phyloP scores from a whole-genome alignment of 345 rosid species.

The Eucalyptus dawsonii region DNA sequence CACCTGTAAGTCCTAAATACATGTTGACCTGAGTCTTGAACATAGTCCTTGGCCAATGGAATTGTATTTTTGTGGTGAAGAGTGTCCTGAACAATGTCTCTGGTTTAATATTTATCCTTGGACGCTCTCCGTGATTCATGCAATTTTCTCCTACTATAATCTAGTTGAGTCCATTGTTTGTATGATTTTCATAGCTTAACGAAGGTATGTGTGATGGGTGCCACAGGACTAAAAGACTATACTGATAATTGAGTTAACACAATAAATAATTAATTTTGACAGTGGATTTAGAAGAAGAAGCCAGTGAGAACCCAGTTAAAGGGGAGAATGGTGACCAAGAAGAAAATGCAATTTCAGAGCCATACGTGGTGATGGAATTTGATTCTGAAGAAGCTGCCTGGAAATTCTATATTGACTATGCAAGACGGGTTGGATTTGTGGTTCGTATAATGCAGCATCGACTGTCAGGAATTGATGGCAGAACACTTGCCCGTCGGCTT shows the following conservation, averaged over 20 bases:
- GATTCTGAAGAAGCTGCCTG: slow-evolving; percentile 67
- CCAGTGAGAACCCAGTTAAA: slow-evolving; percentile 12
- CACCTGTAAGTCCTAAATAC: background rate
- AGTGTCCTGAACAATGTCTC: background rate
- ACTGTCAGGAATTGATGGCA: slow-evolving; percentile 61
- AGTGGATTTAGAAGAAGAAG: slow-evolving; percentile 39
- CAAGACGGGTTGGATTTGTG: slow-evolving; percentile 49
- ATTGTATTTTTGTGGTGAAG: background rate
- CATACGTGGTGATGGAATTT: slow-evolving; percentile 69
- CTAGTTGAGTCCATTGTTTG: background rate
- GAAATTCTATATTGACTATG: slow-evolving; percentile 52
- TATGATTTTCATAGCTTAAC: background rate
- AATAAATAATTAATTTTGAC: background rate
- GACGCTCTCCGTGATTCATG: background rate
- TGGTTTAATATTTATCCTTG: background rate
- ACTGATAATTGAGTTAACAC: background rate
- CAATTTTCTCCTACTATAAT: background rate
- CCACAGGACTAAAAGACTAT: background rate
- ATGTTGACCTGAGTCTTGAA: background rate
- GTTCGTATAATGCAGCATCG: slow-evolving; percentile 77
- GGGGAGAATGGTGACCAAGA: slow-evolving; percentile 19
- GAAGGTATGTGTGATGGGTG: background rate
- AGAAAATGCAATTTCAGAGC: slow-evolving; percentile 30
- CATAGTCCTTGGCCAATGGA: background rate
- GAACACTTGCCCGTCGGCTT: slow-evolving; percentile 66